These are phyloP conservation scores for Phytophthora palmivora DNA, from an alignment of 352 stramenopile species.

Conservation along the genomic window DNA sequence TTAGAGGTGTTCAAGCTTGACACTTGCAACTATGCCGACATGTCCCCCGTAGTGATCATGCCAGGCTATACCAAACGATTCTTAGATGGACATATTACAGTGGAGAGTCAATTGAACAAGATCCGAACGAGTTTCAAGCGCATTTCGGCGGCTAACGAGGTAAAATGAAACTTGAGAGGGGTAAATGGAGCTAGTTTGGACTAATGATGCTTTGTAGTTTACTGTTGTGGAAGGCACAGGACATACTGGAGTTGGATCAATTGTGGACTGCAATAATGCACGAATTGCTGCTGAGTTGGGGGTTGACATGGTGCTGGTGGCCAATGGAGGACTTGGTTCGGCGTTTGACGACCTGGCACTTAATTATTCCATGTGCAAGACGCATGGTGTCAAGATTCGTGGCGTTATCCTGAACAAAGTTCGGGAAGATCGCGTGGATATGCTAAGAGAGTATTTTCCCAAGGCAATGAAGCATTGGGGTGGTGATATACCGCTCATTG, in stretches of 20 bases:
- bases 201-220: constrained; percentile 48
- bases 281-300: constrained; percentile 92
- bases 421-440: constrained; percentile 75
- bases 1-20: constrained; percentile 95
- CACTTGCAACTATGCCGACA: constrained; percentile 93
- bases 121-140: constrained; percentile 75
- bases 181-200: background rate
- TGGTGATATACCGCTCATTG: constrained; percentile 73
- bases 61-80: constrained; percentile 96
- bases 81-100: constrained; percentile 92
- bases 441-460: constrained; percentile 89
- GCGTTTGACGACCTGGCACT: constrained; percentile 94
- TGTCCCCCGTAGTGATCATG: constrained; percentile 97
- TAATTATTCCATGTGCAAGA: constrained; percentile 93
- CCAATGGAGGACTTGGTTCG: constrained; percentile 95
- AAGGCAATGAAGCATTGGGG: constrained; percentile 84
- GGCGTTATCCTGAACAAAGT: constrained; percentile 98
- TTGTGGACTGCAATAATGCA: constrained; percentile 97
- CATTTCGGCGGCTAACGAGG: constrained; percentile 72
- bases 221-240: constrained; percentile 87
- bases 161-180: constrained; percentile 13
- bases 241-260: constrained; percentile 96
- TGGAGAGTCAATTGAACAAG: constrained; percentile 72
- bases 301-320: constrained; percentile 95
- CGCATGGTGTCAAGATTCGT: constrained; percentile 93